phyloP scores from a whole-genome alignment of 2,329 filamentous ascomycete species.

The Fusarium sp. region DNA sequence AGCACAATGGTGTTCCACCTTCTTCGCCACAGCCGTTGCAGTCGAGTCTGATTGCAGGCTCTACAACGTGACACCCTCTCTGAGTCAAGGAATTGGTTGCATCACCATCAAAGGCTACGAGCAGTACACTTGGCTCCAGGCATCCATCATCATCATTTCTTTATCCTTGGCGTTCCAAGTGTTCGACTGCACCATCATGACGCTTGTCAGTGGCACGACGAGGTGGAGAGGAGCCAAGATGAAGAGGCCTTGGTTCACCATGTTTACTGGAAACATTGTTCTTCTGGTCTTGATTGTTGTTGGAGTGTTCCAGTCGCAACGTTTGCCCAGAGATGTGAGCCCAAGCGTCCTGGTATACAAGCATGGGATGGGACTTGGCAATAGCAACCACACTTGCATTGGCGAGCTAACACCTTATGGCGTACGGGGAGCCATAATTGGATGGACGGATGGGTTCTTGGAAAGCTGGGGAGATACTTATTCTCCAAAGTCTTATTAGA shows the following conservation, averaged over 20 bases:
- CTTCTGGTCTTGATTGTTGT: neutral
- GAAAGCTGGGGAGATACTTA: slow-evolving; percentile 2
- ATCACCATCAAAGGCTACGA: slow-evolving; percentile 1
- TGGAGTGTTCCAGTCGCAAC: neutral
- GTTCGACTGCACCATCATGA: slow-evolving; percentile 2
- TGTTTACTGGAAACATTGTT: slow-evolving; percentile 2
- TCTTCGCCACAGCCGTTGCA: neutral
- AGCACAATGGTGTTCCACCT: slow-evolving; percentile 1
- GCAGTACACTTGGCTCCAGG: neutral
- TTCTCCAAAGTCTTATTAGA: slow-evolving; percentile 1
- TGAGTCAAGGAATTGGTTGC: slow-evolving; percentile 1
- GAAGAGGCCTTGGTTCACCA: slow-evolving; percentile 8
- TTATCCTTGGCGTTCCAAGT: neutral
- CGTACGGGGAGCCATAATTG: neutral
- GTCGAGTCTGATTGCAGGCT: neutral
- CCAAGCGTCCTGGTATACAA: neutral
- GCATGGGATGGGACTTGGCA: neutral
- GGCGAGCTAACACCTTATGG: neutral
- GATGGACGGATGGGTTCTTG: slow-evolving; percentile 3
- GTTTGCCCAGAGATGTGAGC: neutral
- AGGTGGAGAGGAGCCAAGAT: slow-evolving; percentile 1
- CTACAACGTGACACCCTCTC: neutral
- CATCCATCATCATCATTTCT: neutral
- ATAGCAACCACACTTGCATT: neutral
- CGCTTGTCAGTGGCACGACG: neutral